Evolutionary conservation across 768 basidiomycete genomes (phyloP), one percentile per base, ranked within the genome.

Genomic region (Antrodiella citrinella): DNA sequence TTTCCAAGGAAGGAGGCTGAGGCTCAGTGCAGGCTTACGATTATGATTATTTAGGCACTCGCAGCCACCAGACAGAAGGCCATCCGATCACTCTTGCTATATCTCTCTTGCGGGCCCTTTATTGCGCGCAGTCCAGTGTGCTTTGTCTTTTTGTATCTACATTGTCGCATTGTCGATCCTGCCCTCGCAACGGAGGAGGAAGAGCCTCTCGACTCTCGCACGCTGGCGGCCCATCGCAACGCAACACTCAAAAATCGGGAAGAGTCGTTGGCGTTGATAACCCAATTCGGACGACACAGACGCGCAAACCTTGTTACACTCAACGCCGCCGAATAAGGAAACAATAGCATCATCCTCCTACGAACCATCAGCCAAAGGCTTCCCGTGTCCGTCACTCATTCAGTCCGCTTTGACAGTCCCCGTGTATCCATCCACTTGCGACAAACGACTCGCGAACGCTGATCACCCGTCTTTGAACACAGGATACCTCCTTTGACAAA

Each of bases 251-350:
- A n/a, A n/a, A 35, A 35, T 35, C 30, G 30, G 30, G 30, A 35
- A 7, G 30, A 35, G 15, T 15, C 15, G 30, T 35, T 43, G 35
- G 35, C 35, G 35, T 38, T 38, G 35, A 38, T 38, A 10, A 18
- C 35, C 35, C 18, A 10, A 10, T 38, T 38, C 10, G 35, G 35
- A 38, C 35, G 18, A 18, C 10, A 10, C 35, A 43, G 41, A 43
- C 41, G 41, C 41, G 9, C n/a, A 9, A n/a, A 22, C n/a, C 41
- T 43, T 43, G n/a, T n/a, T 43, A 10, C n/a, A 43, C 21, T 43
- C 41, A 43, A 43, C 41, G 41, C 41, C 41, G 41, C 41, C 41
- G 9, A 43, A 43, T 18, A 43, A 43, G 41, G 41, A 43, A 43
- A 35, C 30, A 35, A 35, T 35, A 15, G 30, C 30, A 35, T 35